Evolutionary conservation across 129 eudicot genomes (phyloP).

Genomic region (Solidago caesia): DNA sequence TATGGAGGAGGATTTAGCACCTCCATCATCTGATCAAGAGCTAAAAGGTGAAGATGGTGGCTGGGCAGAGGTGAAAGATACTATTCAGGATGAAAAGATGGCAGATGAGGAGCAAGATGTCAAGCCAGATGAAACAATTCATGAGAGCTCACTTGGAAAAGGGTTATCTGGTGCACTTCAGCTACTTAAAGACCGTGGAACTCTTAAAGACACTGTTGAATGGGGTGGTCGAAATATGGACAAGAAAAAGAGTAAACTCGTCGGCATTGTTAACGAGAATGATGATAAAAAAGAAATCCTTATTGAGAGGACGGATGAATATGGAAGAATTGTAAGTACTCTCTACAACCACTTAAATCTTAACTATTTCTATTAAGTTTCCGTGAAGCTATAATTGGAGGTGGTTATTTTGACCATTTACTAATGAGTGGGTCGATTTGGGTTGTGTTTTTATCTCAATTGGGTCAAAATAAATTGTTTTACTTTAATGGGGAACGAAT

Average conservation of each 20-base stretch:
- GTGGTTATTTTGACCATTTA: not conserved
- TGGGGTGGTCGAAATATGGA: conserved; percentile 99
- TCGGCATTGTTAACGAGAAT: conserved; percentile 60
- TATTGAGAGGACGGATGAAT: conserved; percentile 89
- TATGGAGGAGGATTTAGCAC: conserved; percentile 82
- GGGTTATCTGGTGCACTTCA: conserved; percentile 85
- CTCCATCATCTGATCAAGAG: conserved; percentile 43
- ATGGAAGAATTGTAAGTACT: conserved; percentile 89
- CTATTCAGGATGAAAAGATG: conserved; percentile 36
- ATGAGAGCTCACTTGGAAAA: conserved; percentile 83
- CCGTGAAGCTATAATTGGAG: not conserved
- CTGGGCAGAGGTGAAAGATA: conserved; percentile 70
- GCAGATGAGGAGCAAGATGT: conserved; percentile 49
- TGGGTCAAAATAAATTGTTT: not conserved
- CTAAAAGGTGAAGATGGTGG: conserved; percentile 55
- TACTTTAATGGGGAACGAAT: not conserved
- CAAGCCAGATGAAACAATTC: conserved; percentile 75
- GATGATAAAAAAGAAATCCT: conserved; percentile 79
- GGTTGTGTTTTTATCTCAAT: not conserved
- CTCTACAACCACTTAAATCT: conserved; percentile 1
- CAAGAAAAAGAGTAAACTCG: conserved; percentile 94
- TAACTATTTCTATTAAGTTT: not conserved
- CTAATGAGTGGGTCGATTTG: not conserved
- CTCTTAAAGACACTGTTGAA: conserved; percentile 76
- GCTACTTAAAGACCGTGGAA: conserved; percentile 77